phyloP scores from a whole-genome alignment of 306 rosid genomes.

The Inga laurina region DNA sequence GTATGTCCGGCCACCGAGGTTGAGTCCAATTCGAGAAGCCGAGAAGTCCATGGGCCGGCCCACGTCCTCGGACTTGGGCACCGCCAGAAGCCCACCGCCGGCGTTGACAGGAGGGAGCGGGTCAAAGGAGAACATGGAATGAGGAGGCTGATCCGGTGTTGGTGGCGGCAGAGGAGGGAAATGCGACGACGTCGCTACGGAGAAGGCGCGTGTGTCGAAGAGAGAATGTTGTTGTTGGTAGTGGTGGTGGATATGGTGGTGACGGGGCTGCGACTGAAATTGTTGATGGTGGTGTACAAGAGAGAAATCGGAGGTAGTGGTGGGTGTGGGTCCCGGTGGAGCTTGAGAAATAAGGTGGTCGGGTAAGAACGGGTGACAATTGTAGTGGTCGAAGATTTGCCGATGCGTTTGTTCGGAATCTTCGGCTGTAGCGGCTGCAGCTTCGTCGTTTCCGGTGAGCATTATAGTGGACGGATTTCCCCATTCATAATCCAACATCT shows the following conservation, averaged over 20 bases:
- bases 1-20: conserved; percentile 74
- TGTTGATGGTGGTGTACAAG: conserved; percentile 6
- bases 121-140: conserved; percentile 41
- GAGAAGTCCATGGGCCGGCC: conserved; percentile 42
- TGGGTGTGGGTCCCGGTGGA: conserved; percentile 25
- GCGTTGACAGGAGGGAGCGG: conserved; percentile 23
- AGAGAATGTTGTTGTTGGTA: conserved; percentile 13
- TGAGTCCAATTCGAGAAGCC: conserved; percentile 60
- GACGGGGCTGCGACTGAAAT: background rate
- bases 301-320: conserved; percentile 24
- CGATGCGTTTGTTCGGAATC: conserved; percentile 48
- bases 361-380: conserved; percentile 32
- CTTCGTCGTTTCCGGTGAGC: conserved; percentile 45
- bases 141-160: background rate
- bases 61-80: conserved; percentile 53
- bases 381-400: conserved; percentile 43
- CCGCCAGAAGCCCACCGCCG: conserved; percentile 39
- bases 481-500: conserved; percentile 82
- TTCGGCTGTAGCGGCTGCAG: background rate
- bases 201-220: conserved; percentile 56
- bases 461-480: conserved; percentile 56
- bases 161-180: conserved; percentile 7
- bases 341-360: conserved; percentile 26
- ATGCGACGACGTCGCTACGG: conserved; percentile 38
- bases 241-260: background rate